Evolutionary conservation across 352 stramenopile species (phyloP), one percentile per base, ranked within the genome.

Genomic region (Globisporangium nodosum): DNA sequence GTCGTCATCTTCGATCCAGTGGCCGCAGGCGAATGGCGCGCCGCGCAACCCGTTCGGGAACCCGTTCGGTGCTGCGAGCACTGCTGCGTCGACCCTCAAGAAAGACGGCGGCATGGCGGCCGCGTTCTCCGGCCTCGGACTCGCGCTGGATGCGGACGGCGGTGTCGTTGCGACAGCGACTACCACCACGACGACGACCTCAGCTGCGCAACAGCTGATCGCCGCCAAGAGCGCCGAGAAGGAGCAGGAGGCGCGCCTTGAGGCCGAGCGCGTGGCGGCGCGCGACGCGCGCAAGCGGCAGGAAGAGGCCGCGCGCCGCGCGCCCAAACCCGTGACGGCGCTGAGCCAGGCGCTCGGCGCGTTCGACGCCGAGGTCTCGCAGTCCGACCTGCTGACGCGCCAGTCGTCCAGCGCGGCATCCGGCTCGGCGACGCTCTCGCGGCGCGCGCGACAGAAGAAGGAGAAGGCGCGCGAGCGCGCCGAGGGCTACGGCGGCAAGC

Each of bases 271-370:
- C 21, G 45, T 27, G 2, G 69, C 60, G 15, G 62, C 56, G 31
- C 54, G 56, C 3, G 53, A 67, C 12, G 61, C 60, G 3, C 58
- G 63, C n/a, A 72, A 73, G 47, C 73, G 65, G 49, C 66, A 79
- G 46, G 69, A 73, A 16, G 65, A 73, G 31, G 52, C 49, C 2
- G 54, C 61, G 12, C 37, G 69, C 48, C 46, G 58, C 8, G 53
- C 67, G 52, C 59, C 77, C 7, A 46, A 64, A 42, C 67, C 70
- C 1, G 52, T 75, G 42, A 76, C 76, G 1, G 81, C 78, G 42
- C 66, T 90, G 49, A 74, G 66, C 53, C 81, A 90, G 58, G 78
- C 81, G 3, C 56, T 90, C n/a, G 74, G 72, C 16, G 58, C 74
- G 24, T 90, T 90, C 52, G 76, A 81, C 11, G 57, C 70, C 18